Percentiles rank a stretch among this genome's conserved stretches.
Conservation (phyloP, 148 eudicot species). For the Heliamphora exappendiculata region DNA sequence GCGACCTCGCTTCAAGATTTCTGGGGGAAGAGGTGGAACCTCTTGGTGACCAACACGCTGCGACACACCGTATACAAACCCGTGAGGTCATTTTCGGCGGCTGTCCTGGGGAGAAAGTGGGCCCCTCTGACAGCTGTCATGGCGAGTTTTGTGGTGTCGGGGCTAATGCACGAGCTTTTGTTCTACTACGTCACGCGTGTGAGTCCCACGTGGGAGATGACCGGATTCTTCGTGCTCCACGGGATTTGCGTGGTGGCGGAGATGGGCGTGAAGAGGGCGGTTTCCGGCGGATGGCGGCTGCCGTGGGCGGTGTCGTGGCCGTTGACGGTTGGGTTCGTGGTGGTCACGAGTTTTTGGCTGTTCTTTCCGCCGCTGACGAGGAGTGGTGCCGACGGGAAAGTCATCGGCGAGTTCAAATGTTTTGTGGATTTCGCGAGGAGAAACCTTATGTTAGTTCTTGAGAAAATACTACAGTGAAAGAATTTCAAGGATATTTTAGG, state of each 20-base stretch:
- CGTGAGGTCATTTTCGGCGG: constrained; percentile 11
- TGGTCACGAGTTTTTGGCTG: constrained; percentile 45
- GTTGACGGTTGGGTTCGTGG: constrained; percentile 58
- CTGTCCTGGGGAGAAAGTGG: constrained; percentile 17
- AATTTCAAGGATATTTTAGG: too few relatives aligned
- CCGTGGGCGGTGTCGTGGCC: constrained; percentile 39
- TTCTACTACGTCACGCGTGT: constrained; percentile 39
- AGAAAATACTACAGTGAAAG: neutral
- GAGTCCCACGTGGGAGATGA: constrained; percentile 58
- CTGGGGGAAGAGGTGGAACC: constrained; percentile 60
- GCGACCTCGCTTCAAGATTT: constrained; percentile 47
- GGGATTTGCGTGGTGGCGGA: constrained; percentile 50
- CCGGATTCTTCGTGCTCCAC: constrained; percentile 58
- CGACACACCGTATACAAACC: constrained; percentile 26
- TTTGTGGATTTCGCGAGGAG: constrained; percentile 10
- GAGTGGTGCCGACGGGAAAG: constrained; percentile 37
- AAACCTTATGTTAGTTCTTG: neutral
- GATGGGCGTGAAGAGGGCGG: constrained; percentile 27
- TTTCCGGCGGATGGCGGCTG: constrained; percentile 28
- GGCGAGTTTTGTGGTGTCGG: constrained; percentile 53
- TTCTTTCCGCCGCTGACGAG: constrained; percentile 53
- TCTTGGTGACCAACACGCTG: constrained; percentile 29
- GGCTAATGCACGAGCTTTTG: constrained; percentile 70
- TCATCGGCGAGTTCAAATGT: constrained; percentile 31
- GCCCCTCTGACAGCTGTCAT: constrained; percentile 35